Evolutionary conservation across 768 basidiomycete genomes (phyloP).

Genomic region (Leccinum broughii): DNA sequence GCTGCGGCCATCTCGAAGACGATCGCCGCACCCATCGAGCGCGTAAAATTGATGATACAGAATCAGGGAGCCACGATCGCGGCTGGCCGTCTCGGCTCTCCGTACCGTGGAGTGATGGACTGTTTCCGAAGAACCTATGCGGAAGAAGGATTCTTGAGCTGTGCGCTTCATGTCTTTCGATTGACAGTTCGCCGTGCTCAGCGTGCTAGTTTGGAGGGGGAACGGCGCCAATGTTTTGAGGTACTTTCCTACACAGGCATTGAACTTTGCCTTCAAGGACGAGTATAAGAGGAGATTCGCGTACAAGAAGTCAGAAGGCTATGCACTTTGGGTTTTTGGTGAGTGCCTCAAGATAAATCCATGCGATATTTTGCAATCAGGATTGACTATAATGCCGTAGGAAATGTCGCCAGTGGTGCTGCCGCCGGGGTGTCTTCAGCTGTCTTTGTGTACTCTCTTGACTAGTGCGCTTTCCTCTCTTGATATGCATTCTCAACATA

Average conservation of each 20-base stretch:
- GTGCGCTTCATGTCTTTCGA: slow-evolving; percentile 26
- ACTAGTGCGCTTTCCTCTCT: slow-evolving; percentile 34
- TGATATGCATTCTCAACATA: neutral
- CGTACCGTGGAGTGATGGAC: slow-evolving; percentile 38
- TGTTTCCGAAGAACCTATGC: slow-evolving; percentile 36
- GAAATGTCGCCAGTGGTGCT: slow-evolving; percentile 44
- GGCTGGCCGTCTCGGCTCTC: slow-evolving; percentile 37
- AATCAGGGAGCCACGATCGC: slow-evolving; percentile 40
- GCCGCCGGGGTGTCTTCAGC: slow-evolving; percentile 43
- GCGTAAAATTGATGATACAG: slow-evolving; percentile 41
- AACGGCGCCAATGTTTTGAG: slow-evolving; percentile 45
- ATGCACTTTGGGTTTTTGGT: slow-evolving; percentile 39
- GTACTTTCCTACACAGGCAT: slow-evolving; percentile 48
- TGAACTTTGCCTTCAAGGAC: slow-evolving; percentile 52
- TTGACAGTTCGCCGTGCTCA: slow-evolving; percentile 5
- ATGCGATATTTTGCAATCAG: neutral
- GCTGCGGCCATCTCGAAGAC: slow-evolving; percentile 40
- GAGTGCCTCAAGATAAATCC: slow-evolving; percentile 2
- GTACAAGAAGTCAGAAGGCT: slow-evolving; percentile 39
- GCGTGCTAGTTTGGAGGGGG: slow-evolving; percentile 42
- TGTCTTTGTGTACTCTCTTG: slow-evolving; percentile 48
- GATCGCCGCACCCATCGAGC: slow-evolving; percentile 41
- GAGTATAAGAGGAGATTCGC: slow-evolving; percentile 40
- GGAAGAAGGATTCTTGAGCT: slow-evolving; percentile 40
- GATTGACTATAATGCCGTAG: slow-evolving; percentile 15